Base-by-base conservation (phyloP, 805 yeast species). In the Ogataea thermomethanolica region DNA sequence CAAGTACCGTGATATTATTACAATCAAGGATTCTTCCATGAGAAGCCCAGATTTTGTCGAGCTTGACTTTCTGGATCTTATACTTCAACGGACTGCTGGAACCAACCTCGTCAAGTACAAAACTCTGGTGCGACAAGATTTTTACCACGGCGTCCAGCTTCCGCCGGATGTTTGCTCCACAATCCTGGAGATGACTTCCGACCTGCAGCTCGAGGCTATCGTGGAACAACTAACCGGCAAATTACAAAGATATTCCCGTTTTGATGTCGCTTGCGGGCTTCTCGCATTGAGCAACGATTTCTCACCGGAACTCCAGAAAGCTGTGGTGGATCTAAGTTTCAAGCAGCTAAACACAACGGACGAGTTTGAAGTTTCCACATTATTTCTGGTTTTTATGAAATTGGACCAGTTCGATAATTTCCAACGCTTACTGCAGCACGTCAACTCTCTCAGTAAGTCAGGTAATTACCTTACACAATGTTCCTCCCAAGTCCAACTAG, bases 1-100 rank as follows among this genome's bases (percentile, higher is more conserved):
- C 3, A 38, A 46, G 23, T 55, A 57, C 27, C 29, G 35, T n/a
- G 44, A 49, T 8, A 37, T 45, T 9, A 27, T 53, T 2, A 49
- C 43, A 23, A 22, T 50, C 7, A 56, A 54, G 29, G 51, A 53
- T 28, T 41, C 42, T 12, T 44, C 43, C 14, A 7, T 28, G 11
- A 39, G 50, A 37, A 29, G 36, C 8, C 35, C 37, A 20, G 9
- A 25, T 4, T 35, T 38, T 21, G 35, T 43, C 4, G 41, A 35
- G 27, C 42, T 40, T 31, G 40, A 42, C 24, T 8, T 45, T 7
- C 13, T 46, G 17, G 50, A 51, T 17, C 15, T 49, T 12, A 37
- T 51, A 39, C 23, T 48, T 12, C 43, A 46, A 6, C 40, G 46
- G 26, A 20, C 41, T 5, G 29, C 23, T 2, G 32, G 37, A 23